Base-by-base conservation (phyloP, 176 grass and related monocot genomes). In the Hsuehochloa calcarea region DNA sequence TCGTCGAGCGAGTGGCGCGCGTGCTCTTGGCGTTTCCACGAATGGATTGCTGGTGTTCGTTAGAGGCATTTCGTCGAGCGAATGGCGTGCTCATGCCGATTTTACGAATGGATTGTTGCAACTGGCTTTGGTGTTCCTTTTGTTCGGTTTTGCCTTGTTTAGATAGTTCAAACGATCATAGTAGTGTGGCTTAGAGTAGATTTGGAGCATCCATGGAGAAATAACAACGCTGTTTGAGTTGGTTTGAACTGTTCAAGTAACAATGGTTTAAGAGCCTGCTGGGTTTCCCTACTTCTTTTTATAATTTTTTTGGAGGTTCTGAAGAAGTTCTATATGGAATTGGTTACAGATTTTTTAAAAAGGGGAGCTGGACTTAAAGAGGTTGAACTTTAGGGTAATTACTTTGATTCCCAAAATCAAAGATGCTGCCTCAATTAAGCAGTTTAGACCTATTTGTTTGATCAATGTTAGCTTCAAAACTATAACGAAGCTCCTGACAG, bases 21-120 rank as follows among this genome's bases (percentile, higher is more conserved):
- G 47, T 1, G 47, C 47, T 50, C 47, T 16, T 50, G 47, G 19
- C 54, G 19, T 56, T 56, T 56, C 8, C 54, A 56, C 54, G 23
- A 70, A 39, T n/a, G 45, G 58, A 39, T 15, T 49, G 62, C 81
- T 11, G 4, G 16, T 26, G 25, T 10, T 74, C 60, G 5, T 72
- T 86, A 45, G 7, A 25, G 4, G 70, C 44, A 83, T 83, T 71
- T 65, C 5, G 54, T 80, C 37, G 67, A 12, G 40, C 17, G n/a
- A 72, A 40, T 83, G 12, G 5, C 47, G 34, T 74, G 43, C 14
- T 29, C 2, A 0, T 64, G 38, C 10, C 26, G 55, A 29, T 67
- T 27, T 47, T 15, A 27, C 45, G 54, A 50, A 83, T 16, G 41
- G 6, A 9, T 20, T 50, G 22, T 41, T 19, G 50, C 7, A 70